Base-by-base conservation (phyloP, 148 eudicot species). In the Camellia granthamiana region DNA sequence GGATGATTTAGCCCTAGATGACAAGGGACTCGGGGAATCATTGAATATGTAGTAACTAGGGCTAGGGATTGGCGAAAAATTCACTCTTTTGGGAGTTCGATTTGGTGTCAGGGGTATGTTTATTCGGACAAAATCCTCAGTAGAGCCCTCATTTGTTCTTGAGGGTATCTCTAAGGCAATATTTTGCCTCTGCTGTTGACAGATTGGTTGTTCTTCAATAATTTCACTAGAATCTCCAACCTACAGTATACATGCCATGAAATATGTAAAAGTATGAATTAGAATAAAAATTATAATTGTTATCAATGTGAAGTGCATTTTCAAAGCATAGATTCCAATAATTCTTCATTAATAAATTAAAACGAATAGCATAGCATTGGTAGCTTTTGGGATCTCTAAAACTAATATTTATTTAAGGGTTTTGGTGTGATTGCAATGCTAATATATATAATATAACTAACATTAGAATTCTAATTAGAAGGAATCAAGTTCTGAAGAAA, bases 41-140 rank as follows among this genome's bases (percentile, higher is more conserved):
- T 84, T 82, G 43, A 81, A 77, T 83, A 72, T 85, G 7, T 81
- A 49, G 67, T 77, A 69, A 78, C 55, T 77, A 44, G 95, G 98
- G 83, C 97, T 91, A 61, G 84, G 90, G 74, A 86, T 69, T 10
- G 98, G 98, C 2, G 97, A 89, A 84, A 94, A 93, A 54, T 88
- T 90, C 47, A 91, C 94, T 82, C 88, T 84, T 83, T 85, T 94
- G 18, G 94, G 92, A 67, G 94, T 90, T 77, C 79, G 89, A 83
- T 83, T 79, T 54, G 92, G 92, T 60, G 91, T 82, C 69, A 80
- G 84, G 72, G 92, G 88, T 81, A 88, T 87, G 85, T 83, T 89
- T 82, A 89, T 88, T 43, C 80, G 86, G 80, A 93, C 83, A 81
- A 78, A 90, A 82, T 90, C 95, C 56, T 89, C 97, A 11, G 68